Conservation (phyloP, 768 basidiomycete genomes). For the Suillus alpinus region DNA sequence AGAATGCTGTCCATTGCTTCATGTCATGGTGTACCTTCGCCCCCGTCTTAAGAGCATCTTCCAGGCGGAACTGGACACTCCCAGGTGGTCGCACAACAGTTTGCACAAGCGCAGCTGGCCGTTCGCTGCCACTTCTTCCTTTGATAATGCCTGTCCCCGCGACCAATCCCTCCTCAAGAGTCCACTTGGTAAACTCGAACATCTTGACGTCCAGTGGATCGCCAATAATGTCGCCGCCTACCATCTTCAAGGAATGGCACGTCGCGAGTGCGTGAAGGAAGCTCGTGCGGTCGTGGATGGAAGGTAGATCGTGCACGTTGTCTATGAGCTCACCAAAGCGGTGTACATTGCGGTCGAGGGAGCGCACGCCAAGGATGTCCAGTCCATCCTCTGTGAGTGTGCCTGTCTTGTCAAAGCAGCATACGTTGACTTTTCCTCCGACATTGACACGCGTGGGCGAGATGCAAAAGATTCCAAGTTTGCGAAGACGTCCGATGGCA, state of each 20-base stretch:
- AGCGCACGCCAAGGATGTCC: constrained; percentile 92
- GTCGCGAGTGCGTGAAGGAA: constrained; percentile 93
- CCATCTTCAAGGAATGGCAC: constrained; percentile 91
- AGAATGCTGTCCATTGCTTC: background rate
- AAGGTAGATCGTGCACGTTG: constrained; percentile 82
- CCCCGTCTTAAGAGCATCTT: constrained; percentile 88
- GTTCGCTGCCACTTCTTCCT: constrained; percentile 54
- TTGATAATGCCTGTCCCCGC: constrained; percentile 72
- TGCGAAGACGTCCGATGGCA: constrained; percentile 84
- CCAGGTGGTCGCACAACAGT: constrained; percentile 95
- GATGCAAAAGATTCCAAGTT: constrained; percentile 90
- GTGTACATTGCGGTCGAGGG: constrained; percentile 69
- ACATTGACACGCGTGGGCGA: constrained; percentile 95
- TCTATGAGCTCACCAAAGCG: constrained; percentile 89
- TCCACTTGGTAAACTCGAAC: constrained; percentile 98
- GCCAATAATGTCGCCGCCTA: constrained; percentile 85
- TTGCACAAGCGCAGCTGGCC: constrained; percentile 89
- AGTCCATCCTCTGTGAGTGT: constrained; percentile 97
- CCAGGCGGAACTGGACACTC: constrained; percentile 83
- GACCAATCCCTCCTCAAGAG: constrained; percentile 84
- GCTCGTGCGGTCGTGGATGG: constrained; percentile 68
- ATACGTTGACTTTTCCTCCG: constrained; percentile 93
- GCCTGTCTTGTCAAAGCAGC: constrained; percentile 99
- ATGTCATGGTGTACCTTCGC: constrained; percentile 54
- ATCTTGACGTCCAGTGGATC: constrained; percentile 97